Evolutionary conservation across 2,329 filamentous ascomycete species (phyloP), one percentile per base, ranked within the genome.

Genomic region (Pseudogymnoascus sp.): DNA sequence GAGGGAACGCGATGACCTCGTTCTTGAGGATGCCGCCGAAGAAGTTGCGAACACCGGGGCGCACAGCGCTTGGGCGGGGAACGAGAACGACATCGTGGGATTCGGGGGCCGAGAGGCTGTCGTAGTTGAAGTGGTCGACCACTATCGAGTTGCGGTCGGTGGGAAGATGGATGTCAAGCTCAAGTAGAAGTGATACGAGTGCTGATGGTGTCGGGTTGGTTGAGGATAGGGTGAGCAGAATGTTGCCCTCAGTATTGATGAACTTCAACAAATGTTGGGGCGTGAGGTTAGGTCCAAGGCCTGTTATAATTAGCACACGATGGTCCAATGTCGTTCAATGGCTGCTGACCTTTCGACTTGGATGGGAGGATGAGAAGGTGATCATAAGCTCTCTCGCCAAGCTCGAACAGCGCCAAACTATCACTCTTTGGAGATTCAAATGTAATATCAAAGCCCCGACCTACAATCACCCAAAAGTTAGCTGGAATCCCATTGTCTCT

Each of bases 91-190:
- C 90, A 76, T 97, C 91, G 77, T 99, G 94, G 72, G 86, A 84
- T 67, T 97, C 92, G 60, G 86, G 73, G 4, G 93, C 88, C 42
- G 88, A 91, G 33, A 83, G 69, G 63, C 83, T 81, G 72, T 97
- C 93, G 77, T 94, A 94, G 79, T 91, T 89, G 85, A 97, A 97
- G 80, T 99, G 94, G 77, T 97, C 94, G 66, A 97, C 88, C 5
- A 96, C 88, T 64, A 93, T 80, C 63, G 90, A 87, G 63, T 88
- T 91, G 71, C 92, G 90, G 76, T 96, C 93, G 37, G 85, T 78
- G 40, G 94, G 91, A n/a, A 97, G 84, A 68, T 87, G 81, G 72
- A 99, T 89, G 73, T 97, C 93, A 74, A 97, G 82, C 77, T 97
- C 92, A 71, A 90, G 80, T 61, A 97, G 89, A 63, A 96, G 82